Base-by-base conservation (phyloP, 495 filamentous ascomycete genomes). In the Penicillium coprophilum region DNA sequence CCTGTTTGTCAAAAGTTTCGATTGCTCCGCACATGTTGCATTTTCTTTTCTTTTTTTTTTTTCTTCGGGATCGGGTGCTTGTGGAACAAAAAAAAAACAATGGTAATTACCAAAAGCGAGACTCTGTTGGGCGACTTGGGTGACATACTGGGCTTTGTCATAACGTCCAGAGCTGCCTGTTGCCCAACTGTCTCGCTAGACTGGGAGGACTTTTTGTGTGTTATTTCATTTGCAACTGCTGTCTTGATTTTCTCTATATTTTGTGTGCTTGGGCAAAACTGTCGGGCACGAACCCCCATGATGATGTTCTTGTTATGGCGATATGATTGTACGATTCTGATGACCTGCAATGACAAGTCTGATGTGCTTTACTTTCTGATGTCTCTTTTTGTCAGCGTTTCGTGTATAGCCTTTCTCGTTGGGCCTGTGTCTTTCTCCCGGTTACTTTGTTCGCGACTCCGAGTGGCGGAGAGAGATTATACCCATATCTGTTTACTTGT, bases 291-390 rank as follows among this genome's bases (percentile, higher is more conserved):
- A 57, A 39, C 31, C 40, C 40, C 24, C 47, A 36, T 53, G 46
- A 46, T 45, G 55, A 56, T 32, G 64, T 57, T 57, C 38, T 66
- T 52, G 59, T 67, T 69, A 71, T 67, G 69, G 69, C 68, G 65
- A 74, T 71, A 72, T 75, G 73, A 72, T 74, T 75, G 72, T 75
- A 77, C 66, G 73, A 77, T 73, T 76, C 65, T 75, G 69, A 77
- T 74, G 73, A 77, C 71, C 72, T 75, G 67, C 68, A 68, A 75
- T 66, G 72, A 72, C 65, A 64, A 70, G 65, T 67, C 65, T 62
- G 65, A 62, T 69, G 58, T 72, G 56, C 67, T 62, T 65, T 64
- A 65, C 51, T 48, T 62, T 53, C 32, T 46, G 50, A 47, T 55
- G 44, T 58, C 46, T 54, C 27, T 52, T 58, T 46, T 32, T 68